Evolutionary conservation across 768 basidiomycete species (phyloP).

Genomic region (Dentipellis fragilis): DNA sequence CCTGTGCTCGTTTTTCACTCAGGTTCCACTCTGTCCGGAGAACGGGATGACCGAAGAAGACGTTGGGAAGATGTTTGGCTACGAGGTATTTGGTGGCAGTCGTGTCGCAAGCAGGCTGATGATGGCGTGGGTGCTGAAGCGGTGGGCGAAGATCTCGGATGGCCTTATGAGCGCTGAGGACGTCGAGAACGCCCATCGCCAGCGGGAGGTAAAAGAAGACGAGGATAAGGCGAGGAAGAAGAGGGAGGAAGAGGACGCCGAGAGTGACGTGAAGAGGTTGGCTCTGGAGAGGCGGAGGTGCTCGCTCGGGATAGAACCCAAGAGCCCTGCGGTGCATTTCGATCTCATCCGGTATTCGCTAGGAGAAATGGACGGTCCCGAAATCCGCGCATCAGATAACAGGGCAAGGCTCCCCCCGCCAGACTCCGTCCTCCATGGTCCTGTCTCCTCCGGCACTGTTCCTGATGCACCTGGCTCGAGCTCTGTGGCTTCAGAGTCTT

Average conservation of each 20-base stretch:
- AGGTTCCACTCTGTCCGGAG: conserved; percentile 39
- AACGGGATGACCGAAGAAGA: conserved; percentile 37
- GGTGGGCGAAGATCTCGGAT: conserved; percentile 12
- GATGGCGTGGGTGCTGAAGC: conserved; percentile 13
- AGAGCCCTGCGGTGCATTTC: neutral
- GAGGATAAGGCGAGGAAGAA: neutral
- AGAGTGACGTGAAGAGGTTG: neutral
- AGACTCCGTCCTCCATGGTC: neutral
- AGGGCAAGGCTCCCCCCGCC: neutral
- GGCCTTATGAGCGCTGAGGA: conserved; percentile 10
- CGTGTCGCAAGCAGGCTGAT: conserved; percentile 7
- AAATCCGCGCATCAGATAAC: neutral
- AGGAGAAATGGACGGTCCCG: neutral
- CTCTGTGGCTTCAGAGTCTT: neutral
- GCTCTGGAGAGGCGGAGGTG: neutral
- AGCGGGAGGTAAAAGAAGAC: neutral
- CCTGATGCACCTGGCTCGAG: neutral
- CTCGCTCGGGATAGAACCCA: neutral
- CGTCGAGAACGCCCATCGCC: neutral
- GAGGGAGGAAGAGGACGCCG: neutral
- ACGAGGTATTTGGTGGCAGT: conserved; percentile 27
- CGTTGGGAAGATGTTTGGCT: conserved; percentile 37
- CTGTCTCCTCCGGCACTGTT: too few relatives aligned
- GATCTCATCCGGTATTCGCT: neutral
- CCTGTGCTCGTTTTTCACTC: conserved; percentile 39